Evolutionary conservation across 495 filamentous ascomycete genomes (phyloP).

Genomic region (Barbatosphaeria neglecta): DNA sequence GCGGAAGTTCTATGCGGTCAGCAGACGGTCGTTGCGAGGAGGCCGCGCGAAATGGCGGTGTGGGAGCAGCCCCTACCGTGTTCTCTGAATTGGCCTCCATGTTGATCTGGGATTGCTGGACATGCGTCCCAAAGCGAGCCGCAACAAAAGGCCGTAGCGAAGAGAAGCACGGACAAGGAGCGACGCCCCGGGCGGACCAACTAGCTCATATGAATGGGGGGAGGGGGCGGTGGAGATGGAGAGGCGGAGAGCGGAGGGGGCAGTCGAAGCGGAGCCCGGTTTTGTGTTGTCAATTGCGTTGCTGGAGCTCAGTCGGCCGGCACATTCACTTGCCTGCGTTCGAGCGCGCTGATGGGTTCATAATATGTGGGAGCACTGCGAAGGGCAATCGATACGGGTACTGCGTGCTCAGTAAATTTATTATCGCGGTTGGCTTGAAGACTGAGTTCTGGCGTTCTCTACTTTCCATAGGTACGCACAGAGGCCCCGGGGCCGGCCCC

Average conservation of each 20-base stretch:
- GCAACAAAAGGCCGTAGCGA: slow-evolving; percentile 7
- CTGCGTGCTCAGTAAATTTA: no score
- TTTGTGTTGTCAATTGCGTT: slow-evolving; percentile 2
- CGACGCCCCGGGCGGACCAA: background rate
- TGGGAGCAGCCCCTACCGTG: slow-evolving; percentile 14
- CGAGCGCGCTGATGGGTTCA: no score
- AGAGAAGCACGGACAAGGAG: background rate
- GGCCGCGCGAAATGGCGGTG: background rate
- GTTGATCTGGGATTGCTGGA: slow-evolving; percentile 9
- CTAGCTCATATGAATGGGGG: background rate
- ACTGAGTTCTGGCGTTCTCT: no score
- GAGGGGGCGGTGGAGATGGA: no score
- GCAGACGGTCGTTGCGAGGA: background rate
- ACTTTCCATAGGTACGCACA: no score
- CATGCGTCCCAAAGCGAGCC: slow-evolving; percentile 17
- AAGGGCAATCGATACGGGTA: no score
- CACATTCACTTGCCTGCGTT: no score
- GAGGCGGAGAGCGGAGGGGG: no score
- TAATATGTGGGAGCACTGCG: no score
- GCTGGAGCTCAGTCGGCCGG: background rate
- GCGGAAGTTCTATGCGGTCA: slow-evolving; percentile 6
- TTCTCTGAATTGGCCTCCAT: slow-evolving; percentile 35
- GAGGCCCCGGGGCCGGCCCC: no score
- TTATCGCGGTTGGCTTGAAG: no score
- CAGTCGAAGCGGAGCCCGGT: background rate